Evolutionary conservation across 1,139 yeast species (phyloP).

Genomic region (Candida sp.): DNA sequence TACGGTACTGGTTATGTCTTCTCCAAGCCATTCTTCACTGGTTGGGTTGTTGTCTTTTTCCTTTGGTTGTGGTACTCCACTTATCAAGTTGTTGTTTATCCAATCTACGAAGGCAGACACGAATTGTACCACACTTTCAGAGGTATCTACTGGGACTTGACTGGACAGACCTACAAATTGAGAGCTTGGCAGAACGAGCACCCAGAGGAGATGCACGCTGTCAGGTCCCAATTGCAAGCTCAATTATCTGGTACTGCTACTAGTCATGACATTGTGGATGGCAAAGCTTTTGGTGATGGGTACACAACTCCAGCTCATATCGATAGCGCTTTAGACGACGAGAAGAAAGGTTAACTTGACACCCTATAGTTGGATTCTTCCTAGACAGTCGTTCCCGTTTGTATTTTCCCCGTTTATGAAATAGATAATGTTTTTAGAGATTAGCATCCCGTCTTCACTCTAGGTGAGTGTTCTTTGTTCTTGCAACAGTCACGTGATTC

Average conservation of each 20-base stretch:
- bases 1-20: conserved; percentile 77
- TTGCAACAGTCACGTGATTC: background rate
- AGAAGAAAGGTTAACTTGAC: conserved; percentile 19
- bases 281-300: conserved; percentile 27
- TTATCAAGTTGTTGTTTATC: conserved; percentile 60
- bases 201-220: conserved; percentile 74
- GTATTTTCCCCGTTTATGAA: background rate
- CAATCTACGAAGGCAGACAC: conserved; percentile 69
- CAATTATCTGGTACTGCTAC: conserved; percentile 30
- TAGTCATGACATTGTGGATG: conserved; percentile 31
- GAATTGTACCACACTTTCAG: conserved; percentile 66
- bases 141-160: conserved; percentile 83
- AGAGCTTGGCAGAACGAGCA: conserved; percentile 72
- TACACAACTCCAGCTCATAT: conserved; percentile 24
- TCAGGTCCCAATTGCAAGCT: conserved; percentile 58
- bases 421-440: too few species aligned
- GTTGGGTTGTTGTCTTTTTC: conserved; percentile 79
- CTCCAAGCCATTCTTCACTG: conserved; percentile 74
- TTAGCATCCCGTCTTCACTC: background rate
- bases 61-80: conserved; percentile 71
- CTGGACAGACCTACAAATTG: conserved; percentile 75
- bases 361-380: background rate
- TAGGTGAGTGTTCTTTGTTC: background rate
- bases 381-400: background rate
- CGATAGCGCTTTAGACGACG: conserved; percentile 28